Evolutionary conservation across 2,329 filamentous ascomycete species (phyloP), one percentile per base, ranked within the genome.

Genomic region (Sporothrix dimorphospora): DNA sequence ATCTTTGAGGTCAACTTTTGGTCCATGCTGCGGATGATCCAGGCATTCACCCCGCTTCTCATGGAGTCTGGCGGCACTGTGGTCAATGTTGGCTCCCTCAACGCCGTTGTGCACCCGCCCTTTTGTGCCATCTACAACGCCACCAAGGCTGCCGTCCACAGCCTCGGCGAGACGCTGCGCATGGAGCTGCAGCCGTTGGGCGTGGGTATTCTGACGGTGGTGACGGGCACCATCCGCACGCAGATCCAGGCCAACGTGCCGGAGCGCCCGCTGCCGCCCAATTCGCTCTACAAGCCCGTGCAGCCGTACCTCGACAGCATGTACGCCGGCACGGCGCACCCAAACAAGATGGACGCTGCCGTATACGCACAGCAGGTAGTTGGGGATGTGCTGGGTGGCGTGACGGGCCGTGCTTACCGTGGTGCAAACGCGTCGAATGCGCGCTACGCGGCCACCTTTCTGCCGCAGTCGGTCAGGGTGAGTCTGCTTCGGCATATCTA

Each of bases 1-100:
- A 74, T 84, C 68, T 84, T 82, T 73, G 82, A 85, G 8, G 77
- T 83, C 55, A 86, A 86, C 73, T 75, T 83, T 40, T 83, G 81
- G 76, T 82, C 80, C 0, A 72, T 78, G 1, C 74, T 85, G 9
- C 73, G 75, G 8, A 77, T 83, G 30, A 79, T 78, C 1, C 80
- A 85, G 45, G 79, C 80, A 0, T 85, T 84, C 72, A 38, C 76
- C 5, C 76, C 76, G 3, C 74, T 80, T 12, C 61, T 78, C 5
- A 75, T 79, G 38, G 75, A 75, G 40, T 72, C 76, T 30, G 75
- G 74, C 38, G 77, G 77, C 21, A 75, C 76, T 7, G 72, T 80
- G 70, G 75, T 78, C 40, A 78, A 78, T 65, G 40, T 71, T 42
- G 47, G 53, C 1, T 73, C 72, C 2, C 30, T 38, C 24, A 55